phyloP scores from a whole-genome alignment of 140 eudicot species.

The Ambrosia hybrid region DNA sequence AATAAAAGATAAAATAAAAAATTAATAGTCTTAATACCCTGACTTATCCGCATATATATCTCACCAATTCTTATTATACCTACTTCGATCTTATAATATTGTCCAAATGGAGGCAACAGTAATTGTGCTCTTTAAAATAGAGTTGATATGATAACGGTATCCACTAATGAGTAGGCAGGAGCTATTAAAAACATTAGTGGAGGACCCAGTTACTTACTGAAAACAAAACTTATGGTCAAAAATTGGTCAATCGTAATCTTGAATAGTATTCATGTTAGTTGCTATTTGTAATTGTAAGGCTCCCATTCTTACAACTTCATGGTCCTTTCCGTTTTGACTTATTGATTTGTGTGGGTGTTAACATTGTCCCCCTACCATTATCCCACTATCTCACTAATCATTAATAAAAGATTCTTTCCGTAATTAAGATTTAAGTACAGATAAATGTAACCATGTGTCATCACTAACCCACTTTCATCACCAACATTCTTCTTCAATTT shows the following conservation, averaged over 20 bases:
- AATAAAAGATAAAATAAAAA: too few relatives aligned
- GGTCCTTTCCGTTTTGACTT: conserved; percentile 16
- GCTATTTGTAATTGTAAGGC: conserved; percentile 10
- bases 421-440: background rate
- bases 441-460: background rate
- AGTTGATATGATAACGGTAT: conserved; percentile 26
- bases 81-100: background rate
- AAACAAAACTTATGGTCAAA: conserved; percentile 21
- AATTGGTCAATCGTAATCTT: conserved; percentile 19
- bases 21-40: background rate
- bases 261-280: conserved; percentile 18
- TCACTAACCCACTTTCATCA: background rate
- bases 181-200: conserved; percentile 21
- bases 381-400: background rate
- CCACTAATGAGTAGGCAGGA: too few relatives aligned
- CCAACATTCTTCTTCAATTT: background rate
- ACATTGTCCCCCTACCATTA: conserved; percentile 3
- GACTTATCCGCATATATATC: background rate
- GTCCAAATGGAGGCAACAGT: background rate
- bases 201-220: conserved; percentile 12
- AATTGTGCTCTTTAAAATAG: background rate
- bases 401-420: background rate
- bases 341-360: conserved; percentile 14
- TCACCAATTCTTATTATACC: background rate
- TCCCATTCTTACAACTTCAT: conserved; percentile 17